Conservation (phyloP, 148 eudicot genomes). For the Agrostemma githago region DNA sequence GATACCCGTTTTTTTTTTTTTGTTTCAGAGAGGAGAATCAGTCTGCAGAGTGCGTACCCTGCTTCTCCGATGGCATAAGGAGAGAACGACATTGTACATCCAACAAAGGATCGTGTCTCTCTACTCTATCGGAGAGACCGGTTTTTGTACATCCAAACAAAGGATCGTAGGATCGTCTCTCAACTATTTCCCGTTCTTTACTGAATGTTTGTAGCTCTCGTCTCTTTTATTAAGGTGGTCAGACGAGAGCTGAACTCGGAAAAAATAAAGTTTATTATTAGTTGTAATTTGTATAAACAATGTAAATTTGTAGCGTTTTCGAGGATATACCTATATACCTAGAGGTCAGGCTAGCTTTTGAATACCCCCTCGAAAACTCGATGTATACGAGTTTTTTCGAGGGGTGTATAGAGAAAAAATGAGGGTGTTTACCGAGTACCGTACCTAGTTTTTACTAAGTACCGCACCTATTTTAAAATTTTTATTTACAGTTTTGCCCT, state of each 20-base stretch:
- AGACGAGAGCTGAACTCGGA: slow-evolving; percentile 28
- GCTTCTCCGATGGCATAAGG: slow-evolving; percentile 33
- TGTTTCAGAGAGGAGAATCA: slow-evolving; percentile 66
- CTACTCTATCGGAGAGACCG: slow-evolving; percentile 21
- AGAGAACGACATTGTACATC: slow-evolving; percentile 58
- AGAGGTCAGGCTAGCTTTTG: slow-evolving; percentile 36
- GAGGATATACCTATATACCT: slow-evolving; percentile 32
- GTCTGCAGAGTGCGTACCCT: slow-evolving; percentile 36
- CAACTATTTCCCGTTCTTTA: slow-evolving; percentile 20
- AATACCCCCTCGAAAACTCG: slow-evolving; percentile 24
- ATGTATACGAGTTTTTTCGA: slow-evolving; percentile 24
- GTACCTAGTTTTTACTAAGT: too few species aligned
- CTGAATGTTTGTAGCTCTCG: slow-evolving; percentile 31
- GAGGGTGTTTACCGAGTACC: too few species aligned
- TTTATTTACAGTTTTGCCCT: too few species aligned
- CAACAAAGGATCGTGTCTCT: slow-evolving; percentile 36
- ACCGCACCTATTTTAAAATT: too few species aligned
- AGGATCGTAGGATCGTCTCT: slow-evolving; percentile 20
- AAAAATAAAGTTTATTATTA: slow-evolving; percentile 32
- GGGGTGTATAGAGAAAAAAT: slow-evolving; percentile 33
- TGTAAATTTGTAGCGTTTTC: slow-evolving; percentile 42
- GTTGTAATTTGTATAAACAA: slow-evolving; percentile 38
- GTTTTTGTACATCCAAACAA: slow-evolving; percentile 68
- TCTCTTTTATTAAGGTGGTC: slow-evolving; percentile 26
- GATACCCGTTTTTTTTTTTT: too few species aligned